Evolutionary conservation across 805 yeast genomes (phyloP).

Genomic region (Wickerhamiella galacta): DNA sequence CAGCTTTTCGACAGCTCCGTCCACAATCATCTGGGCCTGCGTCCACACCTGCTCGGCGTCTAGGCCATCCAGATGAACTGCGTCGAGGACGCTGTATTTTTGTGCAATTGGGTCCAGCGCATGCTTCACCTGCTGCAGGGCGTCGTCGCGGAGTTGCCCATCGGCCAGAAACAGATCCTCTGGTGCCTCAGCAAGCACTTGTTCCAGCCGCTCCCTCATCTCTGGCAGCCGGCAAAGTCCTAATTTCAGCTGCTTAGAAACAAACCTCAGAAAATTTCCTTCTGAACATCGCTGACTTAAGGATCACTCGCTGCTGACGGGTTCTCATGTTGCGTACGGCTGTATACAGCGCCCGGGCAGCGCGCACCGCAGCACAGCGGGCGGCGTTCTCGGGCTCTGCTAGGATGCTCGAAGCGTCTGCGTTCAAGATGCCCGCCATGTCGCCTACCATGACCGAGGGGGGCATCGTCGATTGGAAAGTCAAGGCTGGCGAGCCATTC

Average conservation of each 20-base stretch:
- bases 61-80: constrained; percentile 67
- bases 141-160: constrained; percentile 10
- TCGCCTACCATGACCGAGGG: constrained; percentile 98
- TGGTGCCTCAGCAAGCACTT: constrained; percentile 6
- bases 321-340: not conserved
- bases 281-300: too few relatives aligned
- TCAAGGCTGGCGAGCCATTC: constrained; percentile 57
- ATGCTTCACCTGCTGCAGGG: constrained; percentile 24
- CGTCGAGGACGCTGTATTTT: constrained; percentile 51
- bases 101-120: constrained; percentile 43
- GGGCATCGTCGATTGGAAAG: constrained; percentile 79
- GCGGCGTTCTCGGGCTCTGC: not conserved
- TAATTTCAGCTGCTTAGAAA: too few relatives aligned
- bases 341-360: not conserved
- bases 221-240: too few relatives aligned
- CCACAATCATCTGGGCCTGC: constrained; percentile 72
- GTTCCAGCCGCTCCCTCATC: too few relatives aligned
- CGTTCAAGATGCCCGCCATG: constrained; percentile 92
- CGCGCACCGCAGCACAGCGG: not conserved
- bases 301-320: too few relatives aligned
- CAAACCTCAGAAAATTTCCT: too few relatives aligned
- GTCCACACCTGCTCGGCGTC: constrained; percentile 90
- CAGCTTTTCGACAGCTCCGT: constrained; percentile 52
- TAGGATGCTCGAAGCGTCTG: not conserved
- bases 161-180: constrained; percentile 7